Base-by-base conservation (phyloP, 2,329 filamentous ascomycete species). In the Escovopsis weberi region DNA sequence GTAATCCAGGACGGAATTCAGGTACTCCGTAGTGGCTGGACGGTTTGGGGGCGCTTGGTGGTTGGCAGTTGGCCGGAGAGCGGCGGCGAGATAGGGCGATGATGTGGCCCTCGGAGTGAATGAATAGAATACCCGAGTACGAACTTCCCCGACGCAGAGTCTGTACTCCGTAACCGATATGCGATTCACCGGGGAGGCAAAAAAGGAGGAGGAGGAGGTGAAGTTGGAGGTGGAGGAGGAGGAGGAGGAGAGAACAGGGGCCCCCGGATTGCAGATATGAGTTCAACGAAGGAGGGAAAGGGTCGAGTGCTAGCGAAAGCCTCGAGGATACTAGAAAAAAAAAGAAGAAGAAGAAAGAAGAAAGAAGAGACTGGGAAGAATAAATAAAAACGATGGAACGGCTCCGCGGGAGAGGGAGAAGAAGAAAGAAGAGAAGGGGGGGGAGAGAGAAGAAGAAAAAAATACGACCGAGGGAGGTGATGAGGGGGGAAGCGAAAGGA, bases 301-400 rank as follows among this genome's bases (percentile, higher is more conserved):
- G 23, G 55, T 57, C 67, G 66, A 72, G 62, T 60, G 62, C 69
- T 71, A 72, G 57, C 59, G 47, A 72, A 65, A 65, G 63, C 59
- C 62, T 65, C 63, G 61, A 62, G 45, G 51, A 47, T 47, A 53
- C 42, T 49, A 41, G 48, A 44, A 45, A 52, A 47, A 48, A 45
- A 46, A 50, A n/a, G n/a, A 48, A 57, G 61, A 49, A 58, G 43
- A 40, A 35, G 42, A 39, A 35, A 41, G 40, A 38, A 45, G 51
- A 51, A 46, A 8, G 11, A 36, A 36, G 34, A 15, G n/a, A n/a
- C 34, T 36, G 47, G 47, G 50, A 48, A 39, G 40, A 38, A 45
- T n/a, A 23, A 23, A 23, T 23, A 3, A 23, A 23, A 23, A 3
- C 23, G 23, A 23, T 23, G 23, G 5, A 5, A 23, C 23, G 5